Conservation (phyloP, 495 filamentous ascomycete species). For the Aspergillus kassunensis region DNA sequence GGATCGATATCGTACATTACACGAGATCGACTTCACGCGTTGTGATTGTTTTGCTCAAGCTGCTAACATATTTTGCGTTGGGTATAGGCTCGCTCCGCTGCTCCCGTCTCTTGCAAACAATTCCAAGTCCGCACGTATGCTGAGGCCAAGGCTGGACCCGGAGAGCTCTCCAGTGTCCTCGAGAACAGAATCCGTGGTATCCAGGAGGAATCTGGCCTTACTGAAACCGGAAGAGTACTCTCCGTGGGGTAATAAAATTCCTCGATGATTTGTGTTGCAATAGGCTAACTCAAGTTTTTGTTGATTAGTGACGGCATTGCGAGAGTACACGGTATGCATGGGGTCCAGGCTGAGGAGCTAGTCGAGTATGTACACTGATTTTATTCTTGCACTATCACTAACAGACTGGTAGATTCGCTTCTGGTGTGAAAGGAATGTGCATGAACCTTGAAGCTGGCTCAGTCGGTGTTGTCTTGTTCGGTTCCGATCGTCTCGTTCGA, state of each 20-base stretch:
- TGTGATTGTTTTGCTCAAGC: slow-evolving; percentile 25
- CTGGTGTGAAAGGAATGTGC: slow-evolving; percentile 99
- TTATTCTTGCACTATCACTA: slow-evolving; percentile 23
- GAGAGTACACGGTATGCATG: slow-evolving; percentile 99
- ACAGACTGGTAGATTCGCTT: slow-evolving; percentile 77
- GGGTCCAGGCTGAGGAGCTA: slow-evolving; percentile 99
- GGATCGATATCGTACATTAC: slow-evolving; percentile 23
- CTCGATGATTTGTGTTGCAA: neutral
- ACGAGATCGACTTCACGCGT: slow-evolving; percentile 25
- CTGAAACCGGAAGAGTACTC: slow-evolving; percentile 97
- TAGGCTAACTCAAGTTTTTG: slow-evolving; percentile 17
- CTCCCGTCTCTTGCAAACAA: slow-evolving; percentile 72
- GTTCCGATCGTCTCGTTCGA: slow-evolving; percentile 99
- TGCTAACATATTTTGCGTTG: slow-evolving; percentile 47
- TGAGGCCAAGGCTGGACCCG: slow-evolving; percentile 92
- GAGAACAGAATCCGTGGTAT: slow-evolving; percentile 98
- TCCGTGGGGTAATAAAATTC: slow-evolving; percentile 99
- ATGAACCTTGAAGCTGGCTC: slow-evolving; percentile 99
- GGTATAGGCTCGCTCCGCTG: slow-evolving; percentile 75
- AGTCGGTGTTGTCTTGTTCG: slow-evolving; percentile 99
- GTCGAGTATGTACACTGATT: slow-evolving; percentile 77
- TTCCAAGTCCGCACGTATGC: slow-evolving; percentile 77
- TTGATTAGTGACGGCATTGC: slow-evolving; percentile 94
- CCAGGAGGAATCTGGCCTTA: slow-evolving; percentile 90
- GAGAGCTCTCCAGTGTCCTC: slow-evolving; percentile 98